Percentiles rank a stretch among this genome's conserved stretches.
Conservation (phyloP, 148 eudicot species). For the Vaccinium macrocarpon region DNA sequence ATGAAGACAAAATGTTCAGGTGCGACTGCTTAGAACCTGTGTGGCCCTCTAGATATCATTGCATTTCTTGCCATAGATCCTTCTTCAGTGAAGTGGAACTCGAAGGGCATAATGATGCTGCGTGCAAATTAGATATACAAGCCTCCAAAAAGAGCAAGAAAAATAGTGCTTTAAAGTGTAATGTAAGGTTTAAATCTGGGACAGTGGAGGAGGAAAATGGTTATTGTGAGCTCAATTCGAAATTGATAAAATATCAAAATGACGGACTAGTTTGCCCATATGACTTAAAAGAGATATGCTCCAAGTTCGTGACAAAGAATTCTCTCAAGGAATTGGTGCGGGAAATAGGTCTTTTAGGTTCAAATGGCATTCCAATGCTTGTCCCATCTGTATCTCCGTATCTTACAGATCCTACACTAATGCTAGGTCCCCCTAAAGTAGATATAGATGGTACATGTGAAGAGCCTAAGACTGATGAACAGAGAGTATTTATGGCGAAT, state of each 20-base stretch:
- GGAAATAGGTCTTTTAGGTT: constrained; percentile 58
- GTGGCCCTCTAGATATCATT: constrained; percentile 56
- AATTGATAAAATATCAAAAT: constrained; percentile 28
- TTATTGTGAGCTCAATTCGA: constrained; percentile 24
- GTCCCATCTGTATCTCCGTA: constrained; percentile 41
- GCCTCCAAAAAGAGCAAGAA: constrained; percentile 30
- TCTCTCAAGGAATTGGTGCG: constrained; percentile 56
- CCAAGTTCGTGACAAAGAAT: constrained; percentile 50
- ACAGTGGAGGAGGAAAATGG: constrained; percentile 19
- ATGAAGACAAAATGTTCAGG: constrained; percentile 41
- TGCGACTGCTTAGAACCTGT: constrained; percentile 68
- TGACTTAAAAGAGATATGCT: constrained; percentile 48
- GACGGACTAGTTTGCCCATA: constrained; percentile 45
- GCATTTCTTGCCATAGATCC: constrained; percentile 54
- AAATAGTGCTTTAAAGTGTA: constrained; percentile 24
- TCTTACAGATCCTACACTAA: constrained; percentile 40
- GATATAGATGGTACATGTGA: constrained; percentile 1
- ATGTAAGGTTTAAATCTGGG: constrained; percentile 22
- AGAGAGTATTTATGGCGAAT: constrained; percentile 18
- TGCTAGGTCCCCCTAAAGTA: constrained; percentile 24
- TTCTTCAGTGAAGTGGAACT: constrained; percentile 42
- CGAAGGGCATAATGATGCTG: constrained; percentile 38
- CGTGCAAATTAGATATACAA: constrained; percentile 31
- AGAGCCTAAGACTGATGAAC: constrained; percentile 28
- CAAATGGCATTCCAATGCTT: constrained; percentile 53